Evolutionary conservation across 1,284 basidiomycete genomes (phyloP).

Genomic region (Heterobasidion occidentale): DNA sequence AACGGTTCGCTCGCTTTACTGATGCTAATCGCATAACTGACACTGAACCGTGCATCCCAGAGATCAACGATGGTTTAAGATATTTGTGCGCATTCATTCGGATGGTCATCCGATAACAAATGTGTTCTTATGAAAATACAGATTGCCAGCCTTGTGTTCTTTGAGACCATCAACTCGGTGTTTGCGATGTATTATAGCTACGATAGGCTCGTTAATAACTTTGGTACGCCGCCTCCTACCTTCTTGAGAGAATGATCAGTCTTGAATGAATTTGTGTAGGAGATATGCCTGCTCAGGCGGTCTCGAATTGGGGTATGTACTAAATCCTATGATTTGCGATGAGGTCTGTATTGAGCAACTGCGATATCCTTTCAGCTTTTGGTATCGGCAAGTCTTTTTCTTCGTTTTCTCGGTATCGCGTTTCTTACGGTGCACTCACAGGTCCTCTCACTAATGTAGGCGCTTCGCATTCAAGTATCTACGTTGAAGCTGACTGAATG

Average conservation of each 20-base stretch:
- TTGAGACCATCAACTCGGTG: not conserved
- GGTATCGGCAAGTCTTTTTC: not conserved
- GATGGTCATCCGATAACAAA: too few relatives aligned
- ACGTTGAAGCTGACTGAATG: not conserved
- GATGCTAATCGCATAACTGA: too few relatives aligned
- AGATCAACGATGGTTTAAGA: too few relatives aligned
- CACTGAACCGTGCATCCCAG: too few relatives aligned
- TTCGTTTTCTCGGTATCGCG: not conserved
- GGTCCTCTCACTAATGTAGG: not conserved
- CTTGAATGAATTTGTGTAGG: not conserved
- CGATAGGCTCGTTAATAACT: not conserved
- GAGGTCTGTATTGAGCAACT: too few relatives aligned
- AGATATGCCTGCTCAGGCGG: not conserved
- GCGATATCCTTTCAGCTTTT: not conserved
- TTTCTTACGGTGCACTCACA: not conserved
- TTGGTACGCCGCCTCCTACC: not conserved
- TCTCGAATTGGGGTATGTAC: not conserved
- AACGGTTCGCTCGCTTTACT: too few relatives aligned
- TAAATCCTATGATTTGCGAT: too few relatives aligned
- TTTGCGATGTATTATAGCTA: not conserved
- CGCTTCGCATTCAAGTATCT: not conserved
- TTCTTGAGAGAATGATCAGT: not conserved
- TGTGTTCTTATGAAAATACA: not conserved
- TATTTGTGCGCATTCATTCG: too few relatives aligned
- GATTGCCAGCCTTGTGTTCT: not conserved